These are phyloP conservation scores for Hibiscus mutabilis DNA, from an alignment of 345 rosid species.

Conservation along the genomic window DNA sequence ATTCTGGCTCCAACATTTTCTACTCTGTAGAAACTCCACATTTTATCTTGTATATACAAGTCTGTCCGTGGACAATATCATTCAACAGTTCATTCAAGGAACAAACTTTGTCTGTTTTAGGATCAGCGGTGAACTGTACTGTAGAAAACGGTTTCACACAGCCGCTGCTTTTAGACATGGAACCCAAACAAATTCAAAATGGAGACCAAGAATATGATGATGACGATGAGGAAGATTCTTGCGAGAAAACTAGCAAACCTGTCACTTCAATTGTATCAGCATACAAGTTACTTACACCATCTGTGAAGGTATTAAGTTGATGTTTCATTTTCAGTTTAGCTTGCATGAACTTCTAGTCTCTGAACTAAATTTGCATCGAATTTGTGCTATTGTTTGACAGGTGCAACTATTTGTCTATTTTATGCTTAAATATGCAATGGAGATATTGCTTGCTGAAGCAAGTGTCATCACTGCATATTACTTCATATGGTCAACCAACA, in stretches of 20 bases:
- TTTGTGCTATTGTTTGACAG: constrained; percentile 22
- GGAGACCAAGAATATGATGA: constrained; percentile 42
- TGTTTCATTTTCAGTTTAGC: neutral
- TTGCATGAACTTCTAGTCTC: neutral
- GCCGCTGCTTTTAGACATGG: constrained; percentile 40
- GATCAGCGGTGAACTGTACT: constrained; percentile 29
- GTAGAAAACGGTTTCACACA: constrained; percentile 41
- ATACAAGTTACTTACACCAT: constrained; percentile 61
- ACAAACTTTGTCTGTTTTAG: constrained; percentile 21
- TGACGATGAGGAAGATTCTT: constrained; percentile 34
- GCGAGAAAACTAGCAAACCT: constrained; percentile 32
- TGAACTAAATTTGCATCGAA: neutral
- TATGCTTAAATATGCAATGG: constrained; percentile 87
- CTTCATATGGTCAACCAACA: constrained; percentile 60
- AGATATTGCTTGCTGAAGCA: constrained; percentile 69
- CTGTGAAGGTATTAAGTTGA: constrained; percentile 44
- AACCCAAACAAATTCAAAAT: constrained; percentile 29
- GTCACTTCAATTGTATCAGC: constrained; percentile 67
- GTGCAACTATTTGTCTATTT: constrained; percentile 72
- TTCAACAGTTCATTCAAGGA: no score
- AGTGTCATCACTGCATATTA: constrained; percentile 65
- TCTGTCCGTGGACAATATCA: neutral
- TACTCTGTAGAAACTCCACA: neutral
- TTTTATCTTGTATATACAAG: neutral
- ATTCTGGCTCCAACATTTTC: no score